Evolutionary conservation across 148 eudicot species (phyloP).

Genomic region (Arbutus unedo): DNA sequence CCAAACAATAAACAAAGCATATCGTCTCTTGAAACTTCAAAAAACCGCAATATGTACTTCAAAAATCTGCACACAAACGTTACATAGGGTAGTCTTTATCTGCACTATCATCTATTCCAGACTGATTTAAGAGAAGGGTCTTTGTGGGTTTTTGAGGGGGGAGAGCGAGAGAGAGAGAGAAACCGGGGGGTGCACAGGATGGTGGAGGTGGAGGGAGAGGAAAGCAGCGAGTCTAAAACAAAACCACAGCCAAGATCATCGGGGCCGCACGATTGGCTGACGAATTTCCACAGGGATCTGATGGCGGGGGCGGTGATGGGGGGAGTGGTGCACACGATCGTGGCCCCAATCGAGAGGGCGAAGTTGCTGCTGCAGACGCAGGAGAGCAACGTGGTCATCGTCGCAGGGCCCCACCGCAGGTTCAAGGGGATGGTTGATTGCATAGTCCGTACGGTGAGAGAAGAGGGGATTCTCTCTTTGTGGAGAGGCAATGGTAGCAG

Average conservation of each 20-base stretch:
- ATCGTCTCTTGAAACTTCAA: background rate
- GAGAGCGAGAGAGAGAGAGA: slow-evolving; percentile 22
- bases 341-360: slow-evolving; percentile 90
- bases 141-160: no score
- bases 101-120: background rate
- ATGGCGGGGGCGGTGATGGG: slow-evolving; percentile 93
- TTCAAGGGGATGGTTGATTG: slow-evolving; percentile 93
- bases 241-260: background rate
- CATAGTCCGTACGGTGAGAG: slow-evolving; percentile 51
- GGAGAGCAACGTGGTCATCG: slow-evolving; percentile 78
- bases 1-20: background rate
- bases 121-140: background rate
- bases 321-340: slow-evolving; percentile 87
- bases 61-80: background rate
- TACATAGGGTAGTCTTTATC: background rate
- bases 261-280: slow-evolving; percentile 25
- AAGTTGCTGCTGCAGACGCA: slow-evolving; percentile 91
- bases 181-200: background rate
- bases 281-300: slow-evolving; percentile 74
- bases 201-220: slow-evolving; percentile 21
- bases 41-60: background rate
- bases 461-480: slow-evolving; percentile 74
- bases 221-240: background rate
- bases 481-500: slow-evolving; percentile 98
- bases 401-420: slow-evolving; percentile 57